A percentile compares a stretch with the other conserved stretches of the same genome.
These are phyloP conservation scores for Pontederia crassipes DNA, from an alignment of 176 grass and related monocot genomes.

Conservation along the genomic window DNA sequence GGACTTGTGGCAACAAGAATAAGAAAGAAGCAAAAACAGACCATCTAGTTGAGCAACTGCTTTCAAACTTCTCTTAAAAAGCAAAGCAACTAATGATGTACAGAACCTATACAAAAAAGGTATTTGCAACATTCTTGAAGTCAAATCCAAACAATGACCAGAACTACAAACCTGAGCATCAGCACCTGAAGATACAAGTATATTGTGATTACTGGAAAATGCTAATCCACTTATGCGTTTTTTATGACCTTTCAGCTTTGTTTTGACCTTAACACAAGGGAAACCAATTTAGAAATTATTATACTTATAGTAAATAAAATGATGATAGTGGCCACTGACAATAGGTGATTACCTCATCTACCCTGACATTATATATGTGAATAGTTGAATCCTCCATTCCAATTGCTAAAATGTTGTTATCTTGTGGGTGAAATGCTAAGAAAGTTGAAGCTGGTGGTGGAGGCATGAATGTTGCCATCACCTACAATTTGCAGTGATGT, in stretches of 20 bases:
- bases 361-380: slow-evolving; percentile 97
- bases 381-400: slow-evolving; percentile 99
- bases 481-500: slow-evolving; percentile 27
- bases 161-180: slow-evolving; percentile 73
- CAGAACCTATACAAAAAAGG: too few species aligned
- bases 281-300: slow-evolving; percentile 16
- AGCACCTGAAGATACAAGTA: slow-evolving; percentile 94
- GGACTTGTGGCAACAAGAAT: neutral
- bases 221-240: slow-evolving; percentile 88
- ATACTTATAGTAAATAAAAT: slow-evolving; percentile 18
- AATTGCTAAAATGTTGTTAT: slow-evolving; percentile 98
- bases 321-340: neutral
- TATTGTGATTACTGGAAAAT: slow-evolving; percentile 59
- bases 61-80: too few species aligned
- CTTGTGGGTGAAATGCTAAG: slow-evolving; percentile 93
- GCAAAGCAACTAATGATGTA: too few species aligned
- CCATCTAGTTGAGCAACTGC: too few species aligned
- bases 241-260: slow-evolving; percentile 81
- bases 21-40: too few species aligned
- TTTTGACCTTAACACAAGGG: slow-evolving; percentile 57
- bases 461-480: slow-evolving; percentile 96
- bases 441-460: slow-evolving; percentile 86
- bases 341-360: slow-evolving; percentile 60
- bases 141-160: neutral
- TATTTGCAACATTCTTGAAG: too few species aligned